A percentile compares a stretch with the other conserved stretches of the same genome.
These are phyloP conservation scores for Cryphonectria carpinicola DNA, from an alignment of 2,329 filamentous ascomycete genomes.

Conservation along the genomic window DNA sequence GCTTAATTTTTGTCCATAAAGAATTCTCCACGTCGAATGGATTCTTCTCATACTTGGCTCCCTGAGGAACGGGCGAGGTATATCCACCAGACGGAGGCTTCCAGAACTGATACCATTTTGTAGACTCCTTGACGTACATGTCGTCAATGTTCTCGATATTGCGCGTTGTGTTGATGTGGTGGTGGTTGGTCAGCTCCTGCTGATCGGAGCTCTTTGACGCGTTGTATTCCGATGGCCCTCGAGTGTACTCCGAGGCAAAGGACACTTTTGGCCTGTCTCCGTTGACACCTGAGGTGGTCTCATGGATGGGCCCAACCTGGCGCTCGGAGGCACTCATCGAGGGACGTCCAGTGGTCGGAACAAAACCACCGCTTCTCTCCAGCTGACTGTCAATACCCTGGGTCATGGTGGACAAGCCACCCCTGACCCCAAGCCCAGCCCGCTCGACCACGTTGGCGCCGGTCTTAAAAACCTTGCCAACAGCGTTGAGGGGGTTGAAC, in stretches of 20 bases:
- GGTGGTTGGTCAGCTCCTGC: conserved; percentile 39
- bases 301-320: background rate
- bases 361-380: conserved; percentile 61
- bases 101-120: conserved; percentile 67
- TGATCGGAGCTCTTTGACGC: conserved; percentile 46
- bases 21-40: conserved; percentile 46
- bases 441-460: conserved; percentile 47
- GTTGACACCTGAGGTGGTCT: conserved; percentile 31
- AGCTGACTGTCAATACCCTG: conserved; percentile 56
- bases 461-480: conserved; percentile 55
- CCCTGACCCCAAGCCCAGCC: conserved; percentile 49
- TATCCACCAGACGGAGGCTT: conserved; percentile 65
- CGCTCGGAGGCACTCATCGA: conserved; percentile 34
- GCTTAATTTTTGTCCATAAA: conserved; percentile 55
- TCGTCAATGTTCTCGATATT: conserved; percentile 53
- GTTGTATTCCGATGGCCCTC: conserved; percentile 43
- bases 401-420: conserved; percentile 50
- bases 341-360: conserved; percentile 31
- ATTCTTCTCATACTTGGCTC: conserved; percentile 49
- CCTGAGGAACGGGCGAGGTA: conserved; percentile 64
- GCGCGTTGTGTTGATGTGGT: conserved; percentile 56
- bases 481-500: conserved; percentile 42
- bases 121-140: conserved; percentile 50
- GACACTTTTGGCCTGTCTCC: conserved; percentile 42
- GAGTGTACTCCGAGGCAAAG: conserved; percentile 38